Base-by-base conservation (phyloP, 2,329 filamentous ascomycete species). In the Aspergillus fischeri region DNA sequence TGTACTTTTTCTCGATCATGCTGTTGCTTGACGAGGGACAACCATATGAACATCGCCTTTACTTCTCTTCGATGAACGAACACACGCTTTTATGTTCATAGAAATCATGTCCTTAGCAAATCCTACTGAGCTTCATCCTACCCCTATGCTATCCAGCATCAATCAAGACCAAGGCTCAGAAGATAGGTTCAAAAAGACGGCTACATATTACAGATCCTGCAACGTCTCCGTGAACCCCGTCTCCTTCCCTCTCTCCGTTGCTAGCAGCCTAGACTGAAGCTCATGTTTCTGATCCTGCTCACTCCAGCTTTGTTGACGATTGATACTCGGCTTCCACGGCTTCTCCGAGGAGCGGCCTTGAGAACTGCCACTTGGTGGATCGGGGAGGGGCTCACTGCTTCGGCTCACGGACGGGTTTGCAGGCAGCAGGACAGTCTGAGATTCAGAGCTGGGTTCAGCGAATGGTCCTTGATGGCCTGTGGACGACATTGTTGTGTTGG, bases 221-320 rank as follows among this genome's bases (percentile, higher is more conserved):
- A 27, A 38, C 21, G 81, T 81, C 59, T 86, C 78, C 0, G 85
- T 84, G 54, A 87, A 88, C 0, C 85, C 85, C 0, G 69, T 79
- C 69, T 75, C 76, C 54, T 78, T 75, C 49, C 83, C 80, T 65
- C 81, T 66, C 60, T 68, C 66, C 48, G 63, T 45, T 35, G 60
- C 56, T 35, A 70, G 58, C 55, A 72, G 54, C 58, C 65, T 76
- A 38, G 77, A 73, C 63, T 85, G 78, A 4, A 75, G 75, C 49
- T 83, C 53, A 67, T 85, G 82, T 70, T 88, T 86, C 51, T 84
- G 79, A 71, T 89, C 86, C 61, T 75, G 63, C 48, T 66, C 59
- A 54, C 65, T 73, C 72, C 72, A 76, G 57, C 71, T 75, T 54
- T 71, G 71, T 17, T 63, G 63, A 20, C 69, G 70, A 45, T 65